phyloP scores from a whole-genome alignment of 768 basidiomycete species.

The Trametes gibbosa region DNA sequence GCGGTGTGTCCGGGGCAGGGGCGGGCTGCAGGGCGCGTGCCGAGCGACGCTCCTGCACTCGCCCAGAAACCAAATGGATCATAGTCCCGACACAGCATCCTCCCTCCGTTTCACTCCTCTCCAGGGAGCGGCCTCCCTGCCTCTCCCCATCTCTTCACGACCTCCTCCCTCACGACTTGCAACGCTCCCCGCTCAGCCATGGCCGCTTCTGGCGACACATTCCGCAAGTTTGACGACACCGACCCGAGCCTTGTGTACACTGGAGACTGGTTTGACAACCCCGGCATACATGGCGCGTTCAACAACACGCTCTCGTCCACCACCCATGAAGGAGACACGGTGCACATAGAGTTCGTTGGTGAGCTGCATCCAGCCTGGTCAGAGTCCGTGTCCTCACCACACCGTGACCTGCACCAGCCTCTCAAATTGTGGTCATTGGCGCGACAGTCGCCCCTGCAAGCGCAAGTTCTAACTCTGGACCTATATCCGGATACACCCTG shows the following conservation, averaged over 20 bases:
- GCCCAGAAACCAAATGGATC: conserved; percentile 3
- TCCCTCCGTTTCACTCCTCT: background rate
- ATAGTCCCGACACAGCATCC: conserved; percentile 4
- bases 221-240: conserved; percentile 13
- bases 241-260: conserved; percentile 8
- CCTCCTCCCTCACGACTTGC: background rate
- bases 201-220: background rate
- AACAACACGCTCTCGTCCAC: conserved; percentile 11
- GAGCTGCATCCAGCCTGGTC: background rate
- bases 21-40: background rate
- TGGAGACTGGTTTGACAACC: conserved; percentile 4
- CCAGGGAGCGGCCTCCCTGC: background rate
- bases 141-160: background rate
- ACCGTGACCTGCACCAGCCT: background rate
- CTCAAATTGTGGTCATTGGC: conserved; percentile 21
- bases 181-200: background rate
- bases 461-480: background rate
- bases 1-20: too few species aligned
- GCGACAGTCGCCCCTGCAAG: conserved; percentile 4
- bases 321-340: background rate
- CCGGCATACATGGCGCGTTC: background rate
- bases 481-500: conserved; percentile 10
- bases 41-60: background rate
- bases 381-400: background rate
- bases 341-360: conserved; percentile 11